Percentiles rank a stretch among this genome's conserved stretches.
phyloP scores from a whole-genome alignment of 495 filamentous ascomycete genomes.

The Sphaerosporella brunnea region DNA sequence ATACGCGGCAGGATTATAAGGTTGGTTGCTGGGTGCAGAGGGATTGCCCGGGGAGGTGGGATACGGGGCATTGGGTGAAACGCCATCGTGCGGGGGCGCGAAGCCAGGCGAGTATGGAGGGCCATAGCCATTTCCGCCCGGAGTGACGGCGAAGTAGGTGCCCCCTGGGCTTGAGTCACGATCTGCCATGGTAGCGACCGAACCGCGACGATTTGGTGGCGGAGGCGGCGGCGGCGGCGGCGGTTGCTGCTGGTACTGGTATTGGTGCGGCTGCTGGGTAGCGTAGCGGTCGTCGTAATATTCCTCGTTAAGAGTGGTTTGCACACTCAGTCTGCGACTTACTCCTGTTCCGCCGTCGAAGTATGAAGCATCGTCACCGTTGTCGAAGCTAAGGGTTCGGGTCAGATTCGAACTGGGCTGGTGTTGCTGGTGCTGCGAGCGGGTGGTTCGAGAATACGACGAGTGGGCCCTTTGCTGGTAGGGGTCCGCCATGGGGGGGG shows the following conservation, averaged over 20 bases:
- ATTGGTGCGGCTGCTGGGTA: constrained; percentile 39
- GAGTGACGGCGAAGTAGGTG: constrained; percentile 19
- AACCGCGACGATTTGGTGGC: constrained; percentile 14
- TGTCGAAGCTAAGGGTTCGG: constrained; percentile 56
- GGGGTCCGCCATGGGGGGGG: constrained; percentile 9
- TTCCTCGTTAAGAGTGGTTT: neutral
- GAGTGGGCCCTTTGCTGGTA: constrained; percentile 6
- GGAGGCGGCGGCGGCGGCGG: constrained; percentile 15
- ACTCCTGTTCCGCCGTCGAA: constrained; percentile 22
- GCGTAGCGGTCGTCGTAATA: constrained; percentile 49
- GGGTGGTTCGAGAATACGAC: neutral
- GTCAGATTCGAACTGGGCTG: constrained; percentile 32
- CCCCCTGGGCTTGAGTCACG: constrained; percentile 17
- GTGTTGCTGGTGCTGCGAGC: too few species aligned
- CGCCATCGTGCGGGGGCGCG: constrained; percentile 10
- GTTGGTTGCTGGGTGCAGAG: constrained; percentile 32
- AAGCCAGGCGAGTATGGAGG: constrained; percentile 23
- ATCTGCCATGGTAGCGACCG: constrained; percentile 10
- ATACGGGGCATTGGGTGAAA: constrained; percentile 14
- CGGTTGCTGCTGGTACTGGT: constrained; percentile 31
- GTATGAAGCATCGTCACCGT: constrained; percentile 45
- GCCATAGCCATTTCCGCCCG: constrained; percentile 21
- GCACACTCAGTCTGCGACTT: constrained; percentile 13
- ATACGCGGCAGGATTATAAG: constrained; percentile 59
- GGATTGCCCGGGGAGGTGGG: constrained; percentile 17